Evolutionary conservation across 306 rosid species (phyloP).

Genomic region (Pterocarpus macrocarpus): DNA sequence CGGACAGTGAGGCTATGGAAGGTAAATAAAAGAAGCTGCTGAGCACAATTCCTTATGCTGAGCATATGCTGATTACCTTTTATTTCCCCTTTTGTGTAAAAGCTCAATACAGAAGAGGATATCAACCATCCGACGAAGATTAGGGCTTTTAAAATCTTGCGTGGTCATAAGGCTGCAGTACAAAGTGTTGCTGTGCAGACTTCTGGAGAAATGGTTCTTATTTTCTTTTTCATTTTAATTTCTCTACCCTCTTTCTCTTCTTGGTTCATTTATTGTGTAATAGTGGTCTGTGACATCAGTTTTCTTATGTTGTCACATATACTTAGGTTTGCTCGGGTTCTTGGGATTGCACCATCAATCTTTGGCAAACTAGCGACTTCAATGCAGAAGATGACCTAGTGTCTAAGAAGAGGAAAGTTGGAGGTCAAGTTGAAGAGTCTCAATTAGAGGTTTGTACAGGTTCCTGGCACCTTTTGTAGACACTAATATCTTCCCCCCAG

Average conservation of each 20-base stretch:
- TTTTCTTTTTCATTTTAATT: constrained; percentile 15
- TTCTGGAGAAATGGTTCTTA: constrained; percentile 74
- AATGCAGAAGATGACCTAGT: constrained; percentile 69
- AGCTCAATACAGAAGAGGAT: constrained; percentile 71
- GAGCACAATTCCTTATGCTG: constrained; percentile 13
- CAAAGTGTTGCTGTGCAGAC: constrained; percentile 80
- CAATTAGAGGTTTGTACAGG: constrained; percentile 72
- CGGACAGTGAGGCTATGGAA: constrained; percentile 92
- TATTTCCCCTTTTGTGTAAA: constrained; percentile 36
- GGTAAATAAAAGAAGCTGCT: constrained; percentile 55
- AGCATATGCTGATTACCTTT: constrained; percentile 41
- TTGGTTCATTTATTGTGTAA: constrained; percentile 17
- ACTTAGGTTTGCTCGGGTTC: constrained; percentile 91
- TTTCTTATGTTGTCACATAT: constrained; percentile 36
- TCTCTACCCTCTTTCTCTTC: constrained; percentile 24
- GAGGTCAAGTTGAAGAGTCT: constrained; percentile 65
- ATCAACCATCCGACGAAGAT: constrained; percentile 56
- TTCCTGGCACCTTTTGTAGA: constrained; percentile 16
- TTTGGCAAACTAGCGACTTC: constrained; percentile 74
- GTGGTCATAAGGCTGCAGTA: constrained; percentile 81
- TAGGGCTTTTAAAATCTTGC: constrained; percentile 80
- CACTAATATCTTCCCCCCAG: neutral
- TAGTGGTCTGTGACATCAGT: constrained; percentile 36
- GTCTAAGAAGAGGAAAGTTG: constrained; percentile 80
- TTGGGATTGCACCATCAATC: constrained; percentile 89